These are phyloP conservation scores for Heterobasidion irregulare DNA, from an alignment of 1,284 basidiomycete genomes.

Conservation along the genomic window DNA sequence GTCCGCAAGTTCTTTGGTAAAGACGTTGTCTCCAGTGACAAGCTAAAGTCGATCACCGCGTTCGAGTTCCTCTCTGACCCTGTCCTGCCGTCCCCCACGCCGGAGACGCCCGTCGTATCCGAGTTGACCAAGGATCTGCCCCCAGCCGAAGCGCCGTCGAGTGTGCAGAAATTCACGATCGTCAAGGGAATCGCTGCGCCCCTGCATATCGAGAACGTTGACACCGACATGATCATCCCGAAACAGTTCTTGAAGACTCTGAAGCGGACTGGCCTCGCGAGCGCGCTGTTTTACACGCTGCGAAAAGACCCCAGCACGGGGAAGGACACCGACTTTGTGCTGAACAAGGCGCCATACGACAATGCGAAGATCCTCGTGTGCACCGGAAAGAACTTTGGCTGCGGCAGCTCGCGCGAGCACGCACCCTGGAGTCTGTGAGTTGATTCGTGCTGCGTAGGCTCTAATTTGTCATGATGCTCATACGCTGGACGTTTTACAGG, in stretches of 20 bases:
- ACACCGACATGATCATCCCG: slow-evolving; percentile 97
- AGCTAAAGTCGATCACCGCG: slow-evolving; percentile 62
- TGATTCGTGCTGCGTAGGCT: neutral
- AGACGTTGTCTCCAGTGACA: slow-evolving; percentile 34
- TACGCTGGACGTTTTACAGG: slow-evolving; percentile 26
- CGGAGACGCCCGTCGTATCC: slow-evolving; percentile 31
- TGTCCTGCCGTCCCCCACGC: slow-evolving; percentile 57
- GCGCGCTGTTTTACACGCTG: slow-evolving; percentile 81
- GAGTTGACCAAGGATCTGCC: slow-evolving; percentile 31
- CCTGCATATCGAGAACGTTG: slow-evolving; percentile 88
- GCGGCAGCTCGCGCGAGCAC: slow-evolving; percentile 90
- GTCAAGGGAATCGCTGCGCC: slow-evolving; percentile 85
- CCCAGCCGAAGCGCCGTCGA: slow-evolving; percentile 45
- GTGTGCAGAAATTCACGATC: slow-evolving; percentile 70
- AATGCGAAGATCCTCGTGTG: slow-evolving; percentile 82
- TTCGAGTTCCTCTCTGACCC: slow-evolving; percentile 75
- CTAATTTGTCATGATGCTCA: neutral
- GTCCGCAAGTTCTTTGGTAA: slow-evolving; percentile 74
- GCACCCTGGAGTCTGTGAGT: slow-evolving; percentile 92
- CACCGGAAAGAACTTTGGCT: slow-evolving; percentile 91
- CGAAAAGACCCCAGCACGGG: slow-evolving; percentile 78
- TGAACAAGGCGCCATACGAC: slow-evolving; percentile 82
- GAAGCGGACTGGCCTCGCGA: slow-evolving; percentile 88
- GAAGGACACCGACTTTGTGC: slow-evolving; percentile 79
- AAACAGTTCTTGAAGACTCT: slow-evolving; percentile 95